Evolutionary conservation across 2,329 filamentous ascomycete species (phyloP).

Genomic region (Hortaea werneckii): DNA sequence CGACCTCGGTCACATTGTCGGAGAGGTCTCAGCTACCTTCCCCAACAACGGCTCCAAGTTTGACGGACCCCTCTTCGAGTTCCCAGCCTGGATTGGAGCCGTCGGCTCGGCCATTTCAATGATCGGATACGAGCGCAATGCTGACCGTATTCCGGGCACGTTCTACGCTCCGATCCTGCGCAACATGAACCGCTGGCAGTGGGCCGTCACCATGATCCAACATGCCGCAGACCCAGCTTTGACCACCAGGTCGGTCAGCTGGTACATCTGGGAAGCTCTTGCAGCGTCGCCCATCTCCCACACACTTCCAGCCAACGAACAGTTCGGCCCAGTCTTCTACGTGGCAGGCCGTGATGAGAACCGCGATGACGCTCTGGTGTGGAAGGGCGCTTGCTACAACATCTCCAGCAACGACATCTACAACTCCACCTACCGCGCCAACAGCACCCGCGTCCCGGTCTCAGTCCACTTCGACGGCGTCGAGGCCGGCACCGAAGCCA

Average conservation of each 20-base stretch:
- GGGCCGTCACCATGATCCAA: no score
- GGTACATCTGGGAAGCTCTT: slow-evolving; percentile 15
- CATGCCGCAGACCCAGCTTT: no score
- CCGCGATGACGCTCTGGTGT: slow-evolving; percentile 19
- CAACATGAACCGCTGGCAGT: no score
- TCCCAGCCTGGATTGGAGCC: slow-evolving; percentile 1
- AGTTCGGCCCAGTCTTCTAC: slow-evolving; percentile 32
- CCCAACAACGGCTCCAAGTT: no score
- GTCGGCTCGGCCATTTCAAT: no score
- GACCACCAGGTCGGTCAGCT: no score
- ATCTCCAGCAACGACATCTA: slow-evolving; percentile 20
- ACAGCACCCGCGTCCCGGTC: slow-evolving; percentile 21
- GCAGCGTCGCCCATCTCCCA: slow-evolving; percentile 21
- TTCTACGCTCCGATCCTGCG: no score
- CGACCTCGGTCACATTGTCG: no score
- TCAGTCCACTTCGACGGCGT: slow-evolving; percentile 26
- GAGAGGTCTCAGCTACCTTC: no score
- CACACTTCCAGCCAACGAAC: slow-evolving; percentile 27
- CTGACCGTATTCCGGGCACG: no score
- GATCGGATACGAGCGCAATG: no score
- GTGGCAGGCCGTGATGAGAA: slow-evolving; percentile 29
- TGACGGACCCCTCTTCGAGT: not conserved
- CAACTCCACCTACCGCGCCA: slow-evolving; percentile 30
- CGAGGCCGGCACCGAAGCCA: slow-evolving; percentile 19
- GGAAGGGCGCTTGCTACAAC: slow-evolving; percentile 29